Percentiles rank a stretch among this genome's conserved stretches.
phyloP scores from a whole-genome alignment of 2,329 filamentous ascomycete genomes.

The Aspergillus tamarii region DNA sequence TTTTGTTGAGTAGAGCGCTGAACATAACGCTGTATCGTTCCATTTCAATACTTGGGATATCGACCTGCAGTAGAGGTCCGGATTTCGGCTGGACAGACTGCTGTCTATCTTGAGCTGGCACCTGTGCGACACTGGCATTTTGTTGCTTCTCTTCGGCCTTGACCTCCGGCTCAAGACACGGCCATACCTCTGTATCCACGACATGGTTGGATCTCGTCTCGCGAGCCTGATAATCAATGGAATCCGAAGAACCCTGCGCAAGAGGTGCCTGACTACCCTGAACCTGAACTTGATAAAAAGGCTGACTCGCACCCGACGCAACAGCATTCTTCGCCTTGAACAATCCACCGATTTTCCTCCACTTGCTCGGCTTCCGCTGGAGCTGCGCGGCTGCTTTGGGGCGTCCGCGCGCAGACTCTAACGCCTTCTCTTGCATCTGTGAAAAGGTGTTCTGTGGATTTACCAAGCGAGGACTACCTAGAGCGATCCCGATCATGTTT shows the following conservation, averaged over 20 bases:
- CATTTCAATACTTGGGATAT: slow-evolving; percentile 78
- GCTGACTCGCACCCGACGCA: slow-evolving; percentile 24
- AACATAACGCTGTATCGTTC: slow-evolving; percentile 97
- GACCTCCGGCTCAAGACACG: slow-evolving; percentile 29
- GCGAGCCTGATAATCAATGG: slow-evolving; percentile 21
- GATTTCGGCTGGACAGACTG: slow-evolving; percentile 9
- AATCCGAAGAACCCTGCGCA: slow-evolving; percentile 24
- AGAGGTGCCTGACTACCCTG: slow-evolving; percentile 21
- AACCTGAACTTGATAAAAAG: slow-evolving; percentile 33
- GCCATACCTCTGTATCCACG: slow-evolving; percentile 23
- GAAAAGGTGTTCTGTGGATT: slow-evolving; percentile 21
- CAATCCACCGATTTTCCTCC: slow-evolving; percentile 51
- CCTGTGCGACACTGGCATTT: neutral
- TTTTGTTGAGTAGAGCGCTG: slow-evolving; percentile 65
- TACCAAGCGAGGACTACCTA: slow-evolving; percentile 65
- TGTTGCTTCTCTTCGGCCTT: slow-evolving; percentile 26
- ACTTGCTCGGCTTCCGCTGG: slow-evolving; percentile 46
- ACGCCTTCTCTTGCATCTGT: slow-evolving; percentile 18
- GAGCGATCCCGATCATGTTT: slow-evolving; percentile 70
- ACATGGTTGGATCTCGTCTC: slow-evolving; percentile 13
- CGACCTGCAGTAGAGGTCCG: slow-evolving; percentile 65
- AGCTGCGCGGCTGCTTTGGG: slow-evolving; percentile 17
- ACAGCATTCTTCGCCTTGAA: slow-evolving; percentile 44
- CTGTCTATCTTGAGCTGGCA: slow-evolving; percentile 10
- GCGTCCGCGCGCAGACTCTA: slow-evolving; percentile 17